Base-by-base conservation (phyloP, 1,284 basidiomycete genomes). In the Termitomyces sp. region DNA sequence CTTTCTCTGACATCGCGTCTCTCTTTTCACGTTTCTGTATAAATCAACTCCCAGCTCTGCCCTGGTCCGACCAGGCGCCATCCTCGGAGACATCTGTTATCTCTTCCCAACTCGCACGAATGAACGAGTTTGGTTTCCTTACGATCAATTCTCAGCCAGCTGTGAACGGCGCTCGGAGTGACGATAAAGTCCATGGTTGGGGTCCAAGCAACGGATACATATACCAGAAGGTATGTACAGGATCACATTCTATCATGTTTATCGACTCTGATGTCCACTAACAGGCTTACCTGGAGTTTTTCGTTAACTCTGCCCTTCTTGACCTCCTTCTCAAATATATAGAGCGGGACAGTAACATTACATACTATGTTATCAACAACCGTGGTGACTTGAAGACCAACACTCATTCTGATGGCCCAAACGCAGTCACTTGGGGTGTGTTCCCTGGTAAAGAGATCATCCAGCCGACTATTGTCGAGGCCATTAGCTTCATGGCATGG, bases 71-170 rank as follows among this genome's bases (percentile, higher is more conserved):
- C 66, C 84, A 92, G 57, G 81, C 84, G 18, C 84, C 92, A 14
- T 84, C 92, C 28, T 81, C 78, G 43, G 96, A 99, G 73, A 99
- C 92, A 2, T 76, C 78, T 10, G 80, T 89, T 55, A 99, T 99
- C 67, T 77, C 87, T 30, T 72, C 78, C 44, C 84, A 91, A 64
- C 79, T 99, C 13, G 81, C 88, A 9, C 81, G 81, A 66, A 85
- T 99, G 76, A 98, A 98, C 70, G 77, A 84, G 56, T 76, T 91
- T 30, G 95, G 96, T 8, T 97, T 93, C 78, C 74, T 97, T 62
- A 99, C 96, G 2, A 98, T 99, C 76, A 98, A 98, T 72, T 96
- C 93, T 37, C 96, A 99, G 68, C 96, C 96, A 10, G 93, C 96
- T 3, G 96, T 99, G 33, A 93, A 98, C 66, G 96, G 95, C 46